phyloP scores from a whole-genome alignment of 1,139 yeast species.

The Candida sp. region DNA sequence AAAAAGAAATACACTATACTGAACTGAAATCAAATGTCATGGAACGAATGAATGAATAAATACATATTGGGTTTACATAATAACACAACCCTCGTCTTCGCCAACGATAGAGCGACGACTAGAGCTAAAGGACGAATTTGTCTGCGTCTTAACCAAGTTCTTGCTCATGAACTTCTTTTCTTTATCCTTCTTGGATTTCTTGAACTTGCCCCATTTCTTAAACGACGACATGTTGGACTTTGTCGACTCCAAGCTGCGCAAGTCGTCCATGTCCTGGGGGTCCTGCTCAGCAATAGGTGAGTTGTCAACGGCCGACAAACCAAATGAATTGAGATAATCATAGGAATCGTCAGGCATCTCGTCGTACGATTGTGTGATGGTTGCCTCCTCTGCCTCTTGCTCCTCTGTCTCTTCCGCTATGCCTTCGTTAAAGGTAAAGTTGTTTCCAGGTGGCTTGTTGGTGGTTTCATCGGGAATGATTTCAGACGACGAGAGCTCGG shows the following conservation, averaged over 20 bases:
- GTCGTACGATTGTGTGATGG: constrained; percentile 4
- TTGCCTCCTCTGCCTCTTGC: constrained; percentile 6
- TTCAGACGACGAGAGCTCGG: constrained; percentile 4
- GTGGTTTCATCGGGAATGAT: background rate
- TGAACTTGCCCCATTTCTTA: constrained; percentile 1
- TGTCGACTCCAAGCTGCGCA: background rate
- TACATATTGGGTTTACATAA: background rate
- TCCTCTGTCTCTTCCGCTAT: constrained; percentile 1
- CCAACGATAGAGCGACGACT: background rate
- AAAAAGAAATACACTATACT: background rate
- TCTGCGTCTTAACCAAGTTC: background rate
- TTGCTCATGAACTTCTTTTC: background rate
- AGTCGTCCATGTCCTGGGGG: constrained; percentile 1
- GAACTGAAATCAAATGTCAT: background rate
- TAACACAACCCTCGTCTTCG: constrained; percentile 2
- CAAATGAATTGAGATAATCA: constrained; percentile 16
- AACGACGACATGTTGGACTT: constrained; percentile 2
- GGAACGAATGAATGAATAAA: background rate
- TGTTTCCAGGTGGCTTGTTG: background rate
- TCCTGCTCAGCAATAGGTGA: background rate
- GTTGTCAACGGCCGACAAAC: constrained; percentile 5
- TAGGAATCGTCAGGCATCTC: constrained; percentile 12
- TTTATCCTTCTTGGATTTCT: constrained; percentile 2
- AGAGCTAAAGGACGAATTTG: background rate
- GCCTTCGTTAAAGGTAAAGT: constrained; percentile 7